These are phyloP conservation scores for Withania somnifera DNA, from an alignment of 305 asterid genomes.

Conservation along the genomic window DNA sequence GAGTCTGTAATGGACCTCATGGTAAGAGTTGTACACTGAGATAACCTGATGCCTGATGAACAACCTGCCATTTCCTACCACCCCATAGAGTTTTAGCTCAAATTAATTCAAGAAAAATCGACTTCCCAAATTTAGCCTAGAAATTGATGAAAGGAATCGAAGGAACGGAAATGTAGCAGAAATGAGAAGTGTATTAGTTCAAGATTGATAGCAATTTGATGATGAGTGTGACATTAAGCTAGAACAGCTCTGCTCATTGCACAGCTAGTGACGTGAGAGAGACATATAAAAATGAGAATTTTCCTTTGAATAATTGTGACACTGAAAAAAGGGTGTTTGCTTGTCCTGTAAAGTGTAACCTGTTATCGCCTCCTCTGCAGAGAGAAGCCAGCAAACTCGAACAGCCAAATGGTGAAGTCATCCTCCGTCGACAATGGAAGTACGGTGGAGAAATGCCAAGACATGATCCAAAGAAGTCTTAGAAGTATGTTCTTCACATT, in stretches of 20 bases:
- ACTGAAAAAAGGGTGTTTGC: neutral
- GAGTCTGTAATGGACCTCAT: conserved; percentile 18
- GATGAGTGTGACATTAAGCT: neutral
- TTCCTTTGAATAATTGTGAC: neutral
- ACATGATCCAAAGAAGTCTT: conserved; percentile 55
- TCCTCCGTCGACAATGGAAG: neutral
- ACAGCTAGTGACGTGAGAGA: neutral
- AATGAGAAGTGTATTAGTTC: neutral
- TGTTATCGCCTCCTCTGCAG: neutral
- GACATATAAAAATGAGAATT: neutral
- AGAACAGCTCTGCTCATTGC: neutral
- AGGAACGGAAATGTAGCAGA: neutral
- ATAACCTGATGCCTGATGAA: conserved; percentile 35
- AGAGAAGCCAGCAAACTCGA: neutral
- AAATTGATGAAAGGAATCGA: neutral
- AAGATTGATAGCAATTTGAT: neutral
- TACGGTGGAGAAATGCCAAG: conserved; percentile 36
- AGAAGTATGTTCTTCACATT: conserved; percentile 24
- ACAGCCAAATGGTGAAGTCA: neutral
- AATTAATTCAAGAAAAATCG: neutral
- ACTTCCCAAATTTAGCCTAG: neutral
- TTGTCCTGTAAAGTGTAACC: neutral
- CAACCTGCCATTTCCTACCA: conserved; percentile 35
- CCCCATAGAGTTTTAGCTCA: neutral
- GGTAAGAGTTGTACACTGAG: conserved; percentile 27